phyloP scores from a whole-genome alignment of 1,139 yeast species.

The Suhomyces panamericanus region DNA sequence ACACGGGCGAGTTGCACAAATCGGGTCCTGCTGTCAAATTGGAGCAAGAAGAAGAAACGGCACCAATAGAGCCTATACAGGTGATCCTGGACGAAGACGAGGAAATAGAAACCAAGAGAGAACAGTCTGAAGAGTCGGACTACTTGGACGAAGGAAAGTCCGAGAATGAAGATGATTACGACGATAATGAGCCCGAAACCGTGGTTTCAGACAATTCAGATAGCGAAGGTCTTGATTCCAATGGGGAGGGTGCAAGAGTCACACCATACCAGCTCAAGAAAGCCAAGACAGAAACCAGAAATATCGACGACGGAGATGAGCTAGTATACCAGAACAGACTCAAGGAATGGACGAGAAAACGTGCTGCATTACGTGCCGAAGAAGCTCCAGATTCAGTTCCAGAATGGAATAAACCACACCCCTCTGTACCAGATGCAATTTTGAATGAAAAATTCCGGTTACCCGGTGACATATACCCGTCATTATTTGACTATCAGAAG shows the following conservation, averaged over 20 bases:
- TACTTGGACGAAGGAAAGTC: neutral
- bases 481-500: constrained; percentile 88
- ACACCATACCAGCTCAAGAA: constrained; percentile 1
- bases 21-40: neutral
- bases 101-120: neutral
- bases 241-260: neutral
- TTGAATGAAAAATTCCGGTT: constrained; percentile 67
- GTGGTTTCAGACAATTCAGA: neutral
- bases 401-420: constrained; percentile 78
- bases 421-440: constrained; percentile 70
- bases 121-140: constrained; percentile 1
- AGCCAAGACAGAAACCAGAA: constrained; percentile 23
- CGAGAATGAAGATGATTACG: neutral
- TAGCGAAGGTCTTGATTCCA: neutral
- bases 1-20: too few relatives aligned
- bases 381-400: constrained; percentile 25
- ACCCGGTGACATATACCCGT: constrained; percentile 89
- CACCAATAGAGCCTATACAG: neutral
- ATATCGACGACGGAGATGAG: constrained; percentile 82
- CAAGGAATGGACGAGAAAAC: constrained; percentile 53
- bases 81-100: neutral
- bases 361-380: constrained; percentile 35
- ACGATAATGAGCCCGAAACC: constrained; percentile 3
- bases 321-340: constrained; percentile 57
- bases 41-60: neutral